Evolutionary conservation across 129 eudicot genomes (phyloP), one percentile per base, ranked within the genome.

Genomic region (Flaveria ramosissima): DNA sequence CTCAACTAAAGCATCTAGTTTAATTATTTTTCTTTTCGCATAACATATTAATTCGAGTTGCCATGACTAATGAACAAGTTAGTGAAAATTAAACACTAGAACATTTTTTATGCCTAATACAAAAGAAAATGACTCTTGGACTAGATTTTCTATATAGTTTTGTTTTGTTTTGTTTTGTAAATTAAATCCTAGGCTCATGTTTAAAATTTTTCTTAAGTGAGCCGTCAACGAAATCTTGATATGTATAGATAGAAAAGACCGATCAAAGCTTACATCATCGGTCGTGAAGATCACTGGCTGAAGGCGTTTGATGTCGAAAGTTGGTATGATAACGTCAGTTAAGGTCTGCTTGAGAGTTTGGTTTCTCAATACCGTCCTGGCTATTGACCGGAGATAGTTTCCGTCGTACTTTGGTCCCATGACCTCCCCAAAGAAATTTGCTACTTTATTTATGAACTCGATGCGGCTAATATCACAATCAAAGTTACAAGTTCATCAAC

Each of bases 381-480:
- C 32, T n/a, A 84, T 56, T 75, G 84, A 60, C 68, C 76, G 81
- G 23, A 84, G 75, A 76, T 87, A 81, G 75, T 72, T 69, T 13
- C 88, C 91, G 9, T 87, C 86, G 47, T 84, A 87, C 71, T 87
- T 87, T 59, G 91, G 91, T 30, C 91, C 88, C 0, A 59, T 26
- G 7, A 66, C 81, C 21, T 45, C 75, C 7, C 81, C 78, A 20
- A 84, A 55, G 75, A 84, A 80, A 42, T 62, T 65, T 48, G 71
- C 77, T 17, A 80, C 74, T 62, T 63, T 67, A 3, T 80, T 80
- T 52, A 74, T 11, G 75, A 84, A 84, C 55, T 64, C 14, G 55
- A 61, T 71, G 67, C 84, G 87, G 72, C 87, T 84, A 21, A 51
- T 12, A 16, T 74, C 57, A 73, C 47, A n/a, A 67, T 55, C 45